Percentiles rank a stretch among this genome's conserved stretches.
Conservation (phyloP, 495 filamentous ascomycete genomes). For the Penicillium nucicola region DNA sequence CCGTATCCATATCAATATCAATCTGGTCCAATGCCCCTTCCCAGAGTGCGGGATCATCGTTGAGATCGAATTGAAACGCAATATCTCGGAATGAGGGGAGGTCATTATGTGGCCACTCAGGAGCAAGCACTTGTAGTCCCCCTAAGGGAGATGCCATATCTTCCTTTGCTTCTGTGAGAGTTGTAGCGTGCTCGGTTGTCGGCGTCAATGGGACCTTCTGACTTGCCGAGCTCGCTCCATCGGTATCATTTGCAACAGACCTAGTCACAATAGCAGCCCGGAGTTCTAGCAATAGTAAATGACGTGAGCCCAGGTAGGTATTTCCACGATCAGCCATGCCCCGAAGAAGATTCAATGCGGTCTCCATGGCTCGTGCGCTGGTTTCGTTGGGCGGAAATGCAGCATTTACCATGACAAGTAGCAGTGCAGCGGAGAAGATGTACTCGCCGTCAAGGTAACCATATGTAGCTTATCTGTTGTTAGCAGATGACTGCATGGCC, state of each 20-base stretch:
- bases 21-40: conserved; percentile 36
- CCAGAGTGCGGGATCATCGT: conserved; percentile 38
- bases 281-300: conserved; percentile 37
- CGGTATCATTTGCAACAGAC: background rate
- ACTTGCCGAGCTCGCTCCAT: background rate
- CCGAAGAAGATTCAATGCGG: conserved; percentile 37
- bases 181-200: conserved; percentile 14
- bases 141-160: background rate
- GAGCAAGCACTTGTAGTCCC: background rate
- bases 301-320: conserved; percentile 39
- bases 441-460: conserved; percentile 52
- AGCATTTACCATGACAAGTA: conserved; percentile 49
- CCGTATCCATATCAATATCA: conserved; percentile 40
- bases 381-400: conserved; percentile 40
- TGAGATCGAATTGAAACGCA: conserved; percentile 34
- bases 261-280: conserved; percentile 27
- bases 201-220: conserved; percentile 11
- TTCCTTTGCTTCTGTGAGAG: background rate
- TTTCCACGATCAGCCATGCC: conserved; percentile 49
- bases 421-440: conserved; percentile 44
- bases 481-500: background rate
- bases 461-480: conserved; percentile 36
- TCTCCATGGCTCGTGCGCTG: conserved; percentile 40
- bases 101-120: conserved; percentile 21
- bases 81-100: conserved; percentile 31